phyloP scores from a whole-genome alignment of 352 stramenopile species.

The Pythium volutum region DNA sequence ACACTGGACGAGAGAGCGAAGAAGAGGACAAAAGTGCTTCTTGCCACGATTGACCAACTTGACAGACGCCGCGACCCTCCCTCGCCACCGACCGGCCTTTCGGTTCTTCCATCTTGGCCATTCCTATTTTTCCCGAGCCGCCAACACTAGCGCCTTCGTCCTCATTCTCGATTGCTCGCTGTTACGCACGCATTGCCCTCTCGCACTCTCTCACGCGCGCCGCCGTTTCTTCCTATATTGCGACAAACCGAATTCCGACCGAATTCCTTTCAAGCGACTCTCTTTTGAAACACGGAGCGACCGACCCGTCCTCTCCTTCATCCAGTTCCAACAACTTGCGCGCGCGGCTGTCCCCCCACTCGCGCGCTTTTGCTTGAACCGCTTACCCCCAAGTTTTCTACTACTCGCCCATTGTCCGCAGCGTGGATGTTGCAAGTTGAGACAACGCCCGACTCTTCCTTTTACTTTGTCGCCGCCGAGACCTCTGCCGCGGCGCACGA shows the following conservation, averaged over 20 bases:
- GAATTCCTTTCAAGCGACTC: too few relatives aligned
- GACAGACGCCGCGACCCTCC: background rate
- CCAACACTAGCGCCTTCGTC: background rate
- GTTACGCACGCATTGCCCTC: background rate
- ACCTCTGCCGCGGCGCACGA: slow-evolving; percentile 13
- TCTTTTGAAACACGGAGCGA: too few relatives aligned
- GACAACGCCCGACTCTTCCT: slow-evolving; percentile 15
- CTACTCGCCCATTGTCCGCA: slow-evolving; percentile 7
- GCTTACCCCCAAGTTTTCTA: too few relatives aligned
- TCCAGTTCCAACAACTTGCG: background rate
- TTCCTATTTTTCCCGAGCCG: slow-evolving; percentile 26
- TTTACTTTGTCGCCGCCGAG: slow-evolving; percentile 21
- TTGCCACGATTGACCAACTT: slow-evolving; percentile 12
- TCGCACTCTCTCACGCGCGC: too few relatives aligned
- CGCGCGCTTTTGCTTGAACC: too few relatives aligned
- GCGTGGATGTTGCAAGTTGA: slow-evolving; percentile 30
- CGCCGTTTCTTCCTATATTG: too few relatives aligned
- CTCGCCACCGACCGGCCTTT: too few relatives aligned
- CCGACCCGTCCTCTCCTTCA: background rate
- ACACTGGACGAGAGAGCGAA: background rate
- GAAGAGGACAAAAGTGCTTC: background rate
- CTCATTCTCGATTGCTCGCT: background rate
- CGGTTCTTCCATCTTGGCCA: slow-evolving; percentile 13
- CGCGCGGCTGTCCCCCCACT: slow-evolving; percentile 2
- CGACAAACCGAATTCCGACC: too few relatives aligned